These are phyloP conservation scores for Diospyros kaki DNA, from an alignment of 148 eudicot genomes.

Conservation along the genomic window DNA sequence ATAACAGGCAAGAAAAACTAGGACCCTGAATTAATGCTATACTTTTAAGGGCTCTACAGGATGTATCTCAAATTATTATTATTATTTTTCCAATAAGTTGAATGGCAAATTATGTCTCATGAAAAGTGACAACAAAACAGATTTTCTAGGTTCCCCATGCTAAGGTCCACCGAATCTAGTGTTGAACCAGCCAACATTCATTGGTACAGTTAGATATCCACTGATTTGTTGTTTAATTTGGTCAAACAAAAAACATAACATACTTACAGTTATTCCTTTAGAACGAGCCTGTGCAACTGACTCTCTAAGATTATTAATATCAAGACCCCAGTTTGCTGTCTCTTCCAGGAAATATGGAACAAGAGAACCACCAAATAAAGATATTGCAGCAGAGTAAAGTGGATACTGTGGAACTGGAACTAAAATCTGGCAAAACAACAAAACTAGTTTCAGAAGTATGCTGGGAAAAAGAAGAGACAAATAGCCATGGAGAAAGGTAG, in stretches of 20 bases:
- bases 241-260: slow-evolving; percentile 9
- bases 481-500: neutral
- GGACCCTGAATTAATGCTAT: neutral
- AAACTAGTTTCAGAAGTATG: slow-evolving; percentile 4
- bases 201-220: neutral
- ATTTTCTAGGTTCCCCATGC: neutral
- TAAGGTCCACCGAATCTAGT: neutral
- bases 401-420: slow-evolving; percentile 99
- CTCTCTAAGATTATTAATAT: slow-evolving; percentile 70
- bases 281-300: slow-evolving; percentile 67
- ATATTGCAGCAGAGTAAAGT: slow-evolving; percentile 91
- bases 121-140: neutral
- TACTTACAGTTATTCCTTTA: slow-evolving; percentile 85
- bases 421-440: slow-evolving; percentile 50
- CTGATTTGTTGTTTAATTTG: neutral
- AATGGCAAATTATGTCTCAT: neutral
- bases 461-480: neutral
- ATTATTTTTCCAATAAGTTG: too few relatives aligned
- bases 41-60: neutral
- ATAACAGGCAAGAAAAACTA: neutral
- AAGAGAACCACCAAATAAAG: slow-evolving; percentile 84
- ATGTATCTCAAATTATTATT: neutral
- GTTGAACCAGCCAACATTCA: neutral
- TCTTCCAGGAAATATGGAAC: slow-evolving; percentile 98
- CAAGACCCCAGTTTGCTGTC: slow-evolving; percentile 98